Conservation (phyloP, 2,329 filamentous ascomycete species). For the Scedosporium dehoogii region DNA sequence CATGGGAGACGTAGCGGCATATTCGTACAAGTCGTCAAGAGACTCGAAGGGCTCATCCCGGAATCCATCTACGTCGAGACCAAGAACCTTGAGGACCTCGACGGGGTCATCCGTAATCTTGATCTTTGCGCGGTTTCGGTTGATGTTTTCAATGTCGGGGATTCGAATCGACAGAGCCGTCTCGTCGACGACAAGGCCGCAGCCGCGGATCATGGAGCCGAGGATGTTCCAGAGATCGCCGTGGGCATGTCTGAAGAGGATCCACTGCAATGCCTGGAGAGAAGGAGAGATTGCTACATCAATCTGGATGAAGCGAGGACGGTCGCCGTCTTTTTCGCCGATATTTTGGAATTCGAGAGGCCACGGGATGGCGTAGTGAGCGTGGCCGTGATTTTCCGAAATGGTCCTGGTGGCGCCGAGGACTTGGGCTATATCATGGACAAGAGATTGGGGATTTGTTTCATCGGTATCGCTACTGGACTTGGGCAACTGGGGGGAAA, state of each 20-base stretch:
- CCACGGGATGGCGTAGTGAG: conserved; percentile 47
- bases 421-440: conserved; percentile 12
- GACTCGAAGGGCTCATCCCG: conserved; percentile 48
- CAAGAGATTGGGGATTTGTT: conserved; percentile 18
- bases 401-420: conserved; percentile 36
- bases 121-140: conserved; percentile 48
- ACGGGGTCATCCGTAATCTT: conserved; percentile 48
- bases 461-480: background rate
- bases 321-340: background rate
- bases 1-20: conserved; percentile 46
- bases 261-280: conserved; percentile 44
- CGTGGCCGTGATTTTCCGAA: conserved; percentile 17
- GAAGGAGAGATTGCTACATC: conserved; percentile 50
- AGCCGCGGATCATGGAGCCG: conserved; percentile 50
- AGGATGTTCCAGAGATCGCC: conserved; percentile 62
- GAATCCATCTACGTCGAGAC: conserved; percentile 33
- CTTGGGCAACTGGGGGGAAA: conserved; percentile 6
- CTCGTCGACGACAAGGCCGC: conserved; percentile 58
- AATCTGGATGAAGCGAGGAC: conserved; percentile 47
- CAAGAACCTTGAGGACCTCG: conserved; percentile 52
- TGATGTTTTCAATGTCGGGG: conserved; percentile 51
- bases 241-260: conserved; percentile 58
- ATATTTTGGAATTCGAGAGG: conserved; percentile 20
- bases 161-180: conserved; percentile 55
- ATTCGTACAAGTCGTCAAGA: conserved; percentile 50